A percentile compares a stretch with the other conserved stretches of the same genome.
Conservation (phyloP, 257 asterid species). For the Marsdenia floribunda region DNA sequence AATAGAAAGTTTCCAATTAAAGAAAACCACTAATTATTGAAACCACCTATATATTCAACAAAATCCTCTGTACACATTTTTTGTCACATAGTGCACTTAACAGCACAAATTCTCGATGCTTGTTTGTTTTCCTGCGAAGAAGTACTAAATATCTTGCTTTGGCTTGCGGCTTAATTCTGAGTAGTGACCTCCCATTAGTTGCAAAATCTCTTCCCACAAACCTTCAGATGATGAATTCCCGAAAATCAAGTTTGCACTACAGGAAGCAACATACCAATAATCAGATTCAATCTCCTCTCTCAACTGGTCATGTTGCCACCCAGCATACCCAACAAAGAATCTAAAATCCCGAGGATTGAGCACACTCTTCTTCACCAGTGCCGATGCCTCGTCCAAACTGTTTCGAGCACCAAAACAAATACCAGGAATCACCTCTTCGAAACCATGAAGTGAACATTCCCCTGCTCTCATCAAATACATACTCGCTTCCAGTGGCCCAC, state of each 20-base stretch:
- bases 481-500: conserved; percentile 95
- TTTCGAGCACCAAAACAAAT: conserved; percentile 77
- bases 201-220: conserved; percentile 88
- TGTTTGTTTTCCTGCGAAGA: neutral
- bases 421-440: conserved; percentile 74
- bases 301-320: conserved; percentile 91
- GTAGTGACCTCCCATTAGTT: conserved; percentile 92
- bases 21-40: neutral
- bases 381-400: conserved; percentile 70
- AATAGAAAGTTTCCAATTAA: conserved; percentile 4
- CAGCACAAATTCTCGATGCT: neutral
- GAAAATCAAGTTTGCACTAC: conserved; percentile 69
- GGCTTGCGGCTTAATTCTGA: conserved; percentile 94
- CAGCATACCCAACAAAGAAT: conserved; percentile 89
- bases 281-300: conserved; percentile 69
- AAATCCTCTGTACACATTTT: conserved; percentile 23
- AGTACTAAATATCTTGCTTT: conserved; percentile 65
- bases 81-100: neutral
- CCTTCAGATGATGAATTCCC: conserved; percentile 50
- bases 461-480: conserved; percentile 61
- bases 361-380: conserved; percentile 57
- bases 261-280: conserved; percentile 86
- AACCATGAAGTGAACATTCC: conserved; percentile 47
- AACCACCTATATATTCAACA: neutral
- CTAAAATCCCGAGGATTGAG: conserved; percentile 71